Evolutionary conservation across 768 basidiomycete species (phyloP), one percentile per base, ranked within the genome.

Genomic region (Tremella yokohamensis): DNA sequence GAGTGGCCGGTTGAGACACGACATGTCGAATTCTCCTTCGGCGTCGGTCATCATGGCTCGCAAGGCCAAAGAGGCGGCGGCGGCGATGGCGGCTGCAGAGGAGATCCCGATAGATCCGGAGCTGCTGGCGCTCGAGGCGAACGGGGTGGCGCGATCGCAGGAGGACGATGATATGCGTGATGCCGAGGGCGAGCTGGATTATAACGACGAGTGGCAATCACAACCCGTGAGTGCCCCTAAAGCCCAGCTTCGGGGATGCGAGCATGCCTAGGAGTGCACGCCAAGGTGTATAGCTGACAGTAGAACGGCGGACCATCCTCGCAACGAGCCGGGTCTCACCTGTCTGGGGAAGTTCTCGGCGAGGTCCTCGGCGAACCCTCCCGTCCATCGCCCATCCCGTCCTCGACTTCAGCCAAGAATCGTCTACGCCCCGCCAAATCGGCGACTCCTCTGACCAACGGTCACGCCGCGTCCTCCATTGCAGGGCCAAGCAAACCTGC

Each of bases 111-210:
- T 62, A 49, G 56, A 62, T 34, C 56, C 61, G 8, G 61, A 22
- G 19, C 44, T 62, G n/a, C 26, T 62, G n/a, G 61, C 40, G 38
- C 52, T 56, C 18, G 62, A 55, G 15, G 11, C 29, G 6, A 34
- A 34, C 11, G 54, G 40, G 12, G 57, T 51, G 12, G 29, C 11
- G 29, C 29, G 11, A 11, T 6, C n/a, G n/a, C 42, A 45, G 42
- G 42, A 45, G 42, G 50, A 58, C 40, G 54, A 58, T 29, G 40
- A 34, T 20, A 16, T 34, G 37, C n/a, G 22, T 19, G 59, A 61
- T 52, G 59, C 59, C 6, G 60, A 62, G 40, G 55, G 55, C 22
- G 60, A 62, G 38, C 29, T 44, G 22, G 60, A 51, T 1, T n/a
- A 45, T 45, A 19, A 29, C 20, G 59, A 55, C 37, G 54, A 40